Conservation (phyloP, 768 basidiomycete species). For the Baorangia bicolor region DNA sequence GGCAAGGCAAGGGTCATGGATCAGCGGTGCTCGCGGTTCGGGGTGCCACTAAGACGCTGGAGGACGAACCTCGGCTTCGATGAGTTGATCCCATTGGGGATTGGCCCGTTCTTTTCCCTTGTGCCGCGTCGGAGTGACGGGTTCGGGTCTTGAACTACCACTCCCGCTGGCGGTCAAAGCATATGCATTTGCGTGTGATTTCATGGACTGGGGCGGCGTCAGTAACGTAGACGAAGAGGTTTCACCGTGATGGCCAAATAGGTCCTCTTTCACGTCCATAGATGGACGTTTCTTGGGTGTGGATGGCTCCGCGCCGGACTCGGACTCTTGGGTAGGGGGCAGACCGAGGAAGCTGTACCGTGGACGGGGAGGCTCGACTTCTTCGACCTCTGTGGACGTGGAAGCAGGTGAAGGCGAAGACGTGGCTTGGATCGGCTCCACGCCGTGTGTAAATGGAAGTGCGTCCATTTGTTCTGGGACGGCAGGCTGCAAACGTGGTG, state of each 20-base stretch:
- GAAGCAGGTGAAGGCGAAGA: not conserved
- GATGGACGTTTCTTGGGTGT: conserved; percentile 16
- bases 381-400: not conserved
- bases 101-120: conserved; percentile 26
- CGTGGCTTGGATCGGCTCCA: not conserved
- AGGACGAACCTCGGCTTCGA: conserved; percentile 9
- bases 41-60: not conserved
- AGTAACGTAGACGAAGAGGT: conserved; percentile 2
- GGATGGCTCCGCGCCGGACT: not conserved
- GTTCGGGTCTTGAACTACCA: conserved; percentile 1
- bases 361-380: not conserved
- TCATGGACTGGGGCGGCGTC: conserved; percentile 26
- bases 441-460: conserved; percentile 19
- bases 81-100: not conserved
- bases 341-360: conserved; percentile 25
- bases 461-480: not conserved
- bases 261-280: not conserved
- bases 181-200: not conserved
- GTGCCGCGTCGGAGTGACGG: conserved; percentile 20
- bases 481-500: not conserved
- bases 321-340: conserved; percentile 13
- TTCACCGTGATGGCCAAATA: not conserved
- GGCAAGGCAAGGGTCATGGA: not conserved
- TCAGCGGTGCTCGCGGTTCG: not conserved
- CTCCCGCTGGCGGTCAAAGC: not conserved